These are phyloP conservation scores for Jaltomata sinuosa DNA, from an alignment of 257 asterid genomes.

Conservation along the genomic window DNA sequence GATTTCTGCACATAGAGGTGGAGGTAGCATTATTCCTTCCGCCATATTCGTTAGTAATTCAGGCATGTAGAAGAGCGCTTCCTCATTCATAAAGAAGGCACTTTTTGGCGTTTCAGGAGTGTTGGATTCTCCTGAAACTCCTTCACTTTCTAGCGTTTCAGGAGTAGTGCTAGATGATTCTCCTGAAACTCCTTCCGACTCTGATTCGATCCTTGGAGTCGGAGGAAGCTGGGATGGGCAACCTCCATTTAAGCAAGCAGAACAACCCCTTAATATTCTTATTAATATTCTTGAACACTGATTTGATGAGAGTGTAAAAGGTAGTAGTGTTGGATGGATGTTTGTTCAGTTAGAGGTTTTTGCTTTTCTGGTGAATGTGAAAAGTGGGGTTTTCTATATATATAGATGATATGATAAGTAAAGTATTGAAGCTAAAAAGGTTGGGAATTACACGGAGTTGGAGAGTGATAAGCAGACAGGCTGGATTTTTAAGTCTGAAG, in stretches of 20 bases:
- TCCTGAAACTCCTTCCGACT: background rate
- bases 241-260: conserved; percentile 53
- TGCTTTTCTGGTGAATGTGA: no score
- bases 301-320: background rate
- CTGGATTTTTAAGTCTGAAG: background rate
- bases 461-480: background rate
- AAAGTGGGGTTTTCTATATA: no score
- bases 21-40: conserved; percentile 54
- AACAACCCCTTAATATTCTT: conserved; percentile 32
- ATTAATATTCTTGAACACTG: no score
- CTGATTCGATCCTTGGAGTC: conserved; percentile 33
- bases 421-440: background rate
- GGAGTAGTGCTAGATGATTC: no score
- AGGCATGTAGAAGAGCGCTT: conserved; percentile 34
- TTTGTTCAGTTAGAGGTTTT: background rate
- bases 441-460: background rate
- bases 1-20: conserved; percentile 9
- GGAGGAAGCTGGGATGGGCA: conserved; percentile 37
- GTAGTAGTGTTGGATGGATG: background rate
- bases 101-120: background rate
- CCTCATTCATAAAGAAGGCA: conserved; percentile 10
- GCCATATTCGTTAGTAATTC: conserved; percentile 34
- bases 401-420: background rate
- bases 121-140: no score
- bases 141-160: background rate